Base-by-base conservation (phyloP, 2,329 filamentous ascomycete genomes). In the Penicillium sp. region DNA sequence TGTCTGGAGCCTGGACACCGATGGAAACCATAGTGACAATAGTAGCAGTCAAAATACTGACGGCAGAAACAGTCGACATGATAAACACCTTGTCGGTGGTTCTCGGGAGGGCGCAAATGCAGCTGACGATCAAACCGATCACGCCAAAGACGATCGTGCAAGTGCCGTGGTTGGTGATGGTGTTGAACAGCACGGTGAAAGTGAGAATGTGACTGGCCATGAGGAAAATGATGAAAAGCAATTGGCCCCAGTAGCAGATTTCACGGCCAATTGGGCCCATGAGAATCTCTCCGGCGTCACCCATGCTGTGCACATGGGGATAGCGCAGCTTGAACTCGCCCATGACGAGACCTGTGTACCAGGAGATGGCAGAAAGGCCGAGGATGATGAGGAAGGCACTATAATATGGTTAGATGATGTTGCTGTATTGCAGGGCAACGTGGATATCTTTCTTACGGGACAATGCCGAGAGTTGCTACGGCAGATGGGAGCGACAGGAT, bases 181-280 rank as follows among this genome's bases (percentile, higher is more conserved):
- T 86, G 66, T 86, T 86, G 72, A 90, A 84, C 69, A 88, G 87
- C 68, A 91, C 88, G 26, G 84, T 83, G 64, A 90, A 90, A 0
- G 88, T 89, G 61, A 91, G 78, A 61, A 89, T 82, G 75, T 91
- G 89, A 13, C 87, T 89, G 49, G 84, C 88, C 74, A 89, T 86
- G 65, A 89, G 83, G 77, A 91, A 89, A 64, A 88, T 79, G 50
- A 91, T 79, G 73, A 90, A 85, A 12, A 90, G 75, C 3, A 84
- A 76, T 66, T 89, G 88, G 67, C 85, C 87, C 64, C 80, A 75
- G 38, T 86, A 87, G 49, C 89, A 80, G 33, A 91, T 63, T 71
- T 89, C 86, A 64, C 86, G 84, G 1, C 86, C 87, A 30, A 85
- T 77, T 6, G 77, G 78, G 19, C 89, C 89, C 64, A 83, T 79